Evolutionary conservation across 2,329 filamentous ascomycete genomes (phyloP).

Genomic region (Pseudogymnoascus sp.): DNA sequence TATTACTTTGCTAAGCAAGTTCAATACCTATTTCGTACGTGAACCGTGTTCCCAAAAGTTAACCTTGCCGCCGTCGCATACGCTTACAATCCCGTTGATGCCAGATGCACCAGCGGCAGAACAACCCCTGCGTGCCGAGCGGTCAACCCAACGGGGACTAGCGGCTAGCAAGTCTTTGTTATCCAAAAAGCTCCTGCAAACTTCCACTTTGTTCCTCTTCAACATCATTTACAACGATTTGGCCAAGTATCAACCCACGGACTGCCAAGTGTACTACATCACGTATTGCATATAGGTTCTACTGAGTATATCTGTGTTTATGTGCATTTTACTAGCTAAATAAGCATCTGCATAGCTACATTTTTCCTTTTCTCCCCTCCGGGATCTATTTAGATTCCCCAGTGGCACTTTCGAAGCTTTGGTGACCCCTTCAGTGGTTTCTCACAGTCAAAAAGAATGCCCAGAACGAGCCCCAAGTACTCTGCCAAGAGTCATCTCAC

Average conservation of each 20-base stretch:
- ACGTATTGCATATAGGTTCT: background rate
- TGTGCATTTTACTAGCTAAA: background rate
- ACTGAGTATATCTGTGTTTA: background rate
- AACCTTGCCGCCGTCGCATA: background rate
- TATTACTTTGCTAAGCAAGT: slow-evolving; percentile 1
- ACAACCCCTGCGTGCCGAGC: background rate
- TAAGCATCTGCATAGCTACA: background rate
- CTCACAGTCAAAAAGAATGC: slow-evolving; percentile 79
- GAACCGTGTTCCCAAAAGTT: background rate
- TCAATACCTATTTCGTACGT: slow-evolving; percentile 3
- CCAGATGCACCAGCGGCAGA: background rate
- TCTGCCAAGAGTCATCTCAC: slow-evolving; percentile 85
- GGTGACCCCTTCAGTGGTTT: slow-evolving; percentile 62
- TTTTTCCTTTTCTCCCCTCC: background rate
- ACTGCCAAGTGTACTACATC: background rate
- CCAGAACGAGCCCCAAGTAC: slow-evolving; percentile 68
- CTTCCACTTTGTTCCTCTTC: slow-evolving; percentile 6
- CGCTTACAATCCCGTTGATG: slow-evolving; percentile 1
- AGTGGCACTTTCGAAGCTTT: slow-evolving; percentile 91
- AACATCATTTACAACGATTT: background rate
- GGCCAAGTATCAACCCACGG: background rate
- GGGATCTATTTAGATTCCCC: background rate
- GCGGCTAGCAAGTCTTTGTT: background rate
- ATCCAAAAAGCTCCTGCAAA: slow-evolving; percentile 4
- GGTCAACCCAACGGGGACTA: background rate